Evolutionary conservation across 805 yeast genomes (phyloP), one percentile per base, ranked within the genome.

Genomic region (Hemisphaericaspora nanyangensis): DNA sequence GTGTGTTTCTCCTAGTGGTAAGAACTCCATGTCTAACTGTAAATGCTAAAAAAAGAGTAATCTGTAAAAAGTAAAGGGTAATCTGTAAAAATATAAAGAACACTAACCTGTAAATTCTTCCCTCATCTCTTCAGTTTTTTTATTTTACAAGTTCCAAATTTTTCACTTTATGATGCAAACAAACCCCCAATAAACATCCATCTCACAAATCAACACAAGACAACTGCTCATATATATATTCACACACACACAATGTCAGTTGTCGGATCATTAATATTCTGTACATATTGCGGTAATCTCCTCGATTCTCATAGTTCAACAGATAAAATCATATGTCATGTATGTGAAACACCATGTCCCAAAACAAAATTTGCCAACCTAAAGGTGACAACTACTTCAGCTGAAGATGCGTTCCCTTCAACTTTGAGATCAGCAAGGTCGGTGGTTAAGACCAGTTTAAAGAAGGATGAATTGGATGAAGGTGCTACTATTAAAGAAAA

Each of bases 401-500:
- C 95, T 1, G 89, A 85, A 27, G 93, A 87, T 59, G 97, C 98
- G 0, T 93, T 93, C 65, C 98, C 98, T 18, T 89, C 97, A 7
- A 63, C 81, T 4, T 67, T 93, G 45, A 79, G 80, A 51, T 71
- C 87, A 50, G 88, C 90, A 57, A 76, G 85, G 50, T 89, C 98
- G 6, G 85, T 86, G 2, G 99, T 93, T 32, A 91, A 93, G 66
- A 90, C 98, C 0, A 63, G 81, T 1, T 72, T 90, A 57, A 79
- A 78, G 55, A 77, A 76, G 19, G 79, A 79, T 46, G 97, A 91
- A 49, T 65, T 86, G 33, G 95, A 82, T 44, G 97, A 89, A 44
- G 99, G 98, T 47, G 99, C 99, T 29, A 85, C 95, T 10, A 93
- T 93, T 61, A 85, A 90, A 61, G 99, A 93, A 63, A 90, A 85